Evolutionary conservation across 176 grass and related monocot genomes (phyloP), one percentile per base, ranked within the genome.

Genomic region (Triticum urartu): DNA sequence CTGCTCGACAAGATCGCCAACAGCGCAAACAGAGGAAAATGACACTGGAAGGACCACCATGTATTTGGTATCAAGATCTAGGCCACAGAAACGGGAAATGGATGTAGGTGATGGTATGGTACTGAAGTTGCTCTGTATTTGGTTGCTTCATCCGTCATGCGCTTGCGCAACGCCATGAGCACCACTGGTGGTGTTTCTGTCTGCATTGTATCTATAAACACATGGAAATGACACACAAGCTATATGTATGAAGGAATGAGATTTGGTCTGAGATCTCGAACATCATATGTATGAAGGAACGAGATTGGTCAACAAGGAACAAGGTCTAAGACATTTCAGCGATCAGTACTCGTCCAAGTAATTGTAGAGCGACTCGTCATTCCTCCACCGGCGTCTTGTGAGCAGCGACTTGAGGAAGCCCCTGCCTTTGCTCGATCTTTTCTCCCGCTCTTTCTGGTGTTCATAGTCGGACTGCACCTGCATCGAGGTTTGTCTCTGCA

Each of bases 281-380:
- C 50, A 83, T 79, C 73, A 74, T n/a, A 64, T 8, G 56, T 59
- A 56, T 61, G 34, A 58, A 58, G 54, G 54, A 58, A 20, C 7
- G 54, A 39, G 54, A 79, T 63, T 15, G 25, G 9, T 30, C 10
- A 72, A 78, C 80, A 74, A 15, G 59, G 66, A 62, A 73, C 9
- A 18, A 32, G 28, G 7, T 22, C 11, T 28, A 14, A 32, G 14
- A 78, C 71, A 72, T 81, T 52, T 15, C 20, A 72, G 54, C 18
- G 3, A 80, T 91, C 83, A 98, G 75, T 98, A 98, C 58, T 98
- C 96, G 60, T 98, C 91, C 85, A 98, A 86, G 86, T 98, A 98
- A 86, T 79, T 94, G 84, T 98, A 98, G 88, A 98, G 76, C 6
- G 93, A 95, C 64, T 95, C 93, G 2, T 98, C 91, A 7, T 89